A percentile compares a stretch with the other conserved stretches of the same genome.
phyloP scores from a whole-genome alignment of 441 rosid species.

The Aleurites moluccanus region DNA sequence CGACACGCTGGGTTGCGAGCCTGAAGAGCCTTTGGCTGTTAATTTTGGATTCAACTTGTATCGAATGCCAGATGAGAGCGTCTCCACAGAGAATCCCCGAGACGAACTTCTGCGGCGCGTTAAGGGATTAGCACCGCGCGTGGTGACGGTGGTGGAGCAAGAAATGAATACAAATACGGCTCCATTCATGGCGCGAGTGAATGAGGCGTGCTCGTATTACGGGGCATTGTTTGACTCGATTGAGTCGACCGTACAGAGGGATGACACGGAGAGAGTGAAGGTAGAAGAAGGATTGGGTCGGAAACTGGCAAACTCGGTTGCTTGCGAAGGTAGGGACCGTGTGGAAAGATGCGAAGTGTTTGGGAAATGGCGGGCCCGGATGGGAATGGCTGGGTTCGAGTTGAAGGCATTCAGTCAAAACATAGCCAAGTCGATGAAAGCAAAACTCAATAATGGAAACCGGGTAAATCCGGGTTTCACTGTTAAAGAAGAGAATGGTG shows the following conservation, averaged over 20 bases:
- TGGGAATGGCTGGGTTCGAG: constrained; percentile 95
- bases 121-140: constrained; percentile 63
- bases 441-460: constrained; percentile 42
- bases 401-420: constrained; percentile 48
- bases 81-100: constrained; percentile 74
- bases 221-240: constrained; percentile 81
- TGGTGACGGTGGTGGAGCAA: constrained; percentile 85
- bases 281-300: constrained; percentile 69
- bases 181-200: constrained; percentile 63
- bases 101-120: constrained; percentile 92
- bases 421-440: constrained; percentile 59
- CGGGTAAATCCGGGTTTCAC: constrained; percentile 69
- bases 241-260: constrained; percentile 50
- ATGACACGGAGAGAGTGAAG: constrained; percentile 46
- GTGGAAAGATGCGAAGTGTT: constrained; percentile 94
- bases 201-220: constrained; percentile 57
- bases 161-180: constrained; percentile 89
- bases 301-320: constrained; percentile 68
- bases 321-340: constrained; percentile 86
- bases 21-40: constrained; percentile 65
- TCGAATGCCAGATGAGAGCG: constrained; percentile 83
- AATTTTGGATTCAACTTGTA: constrained; percentile 77
- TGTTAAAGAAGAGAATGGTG: constrained; percentile 79
- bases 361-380: constrained; percentile 96
- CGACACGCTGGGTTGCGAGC: constrained; percentile 68